Evolutionary conservation across 768 basidiomycete genomes (phyloP), one percentile per base, ranked within the genome.

Genomic region (Suillus hirtellus): DNA sequence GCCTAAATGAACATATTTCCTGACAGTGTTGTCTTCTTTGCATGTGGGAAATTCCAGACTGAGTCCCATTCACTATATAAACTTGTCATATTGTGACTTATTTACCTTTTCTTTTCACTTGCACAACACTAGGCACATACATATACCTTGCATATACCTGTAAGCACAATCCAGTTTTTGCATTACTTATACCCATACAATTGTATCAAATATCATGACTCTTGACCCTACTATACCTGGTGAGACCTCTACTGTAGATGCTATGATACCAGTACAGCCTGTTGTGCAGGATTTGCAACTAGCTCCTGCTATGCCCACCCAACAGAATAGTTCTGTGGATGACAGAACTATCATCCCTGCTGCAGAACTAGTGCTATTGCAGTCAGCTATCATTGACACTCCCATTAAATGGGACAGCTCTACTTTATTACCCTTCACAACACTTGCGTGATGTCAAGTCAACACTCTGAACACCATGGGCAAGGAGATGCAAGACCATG

Each of bases 401-500:
- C 58, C 58, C 11, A 40, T 59, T 6, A 43, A 59, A 31, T 5
- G 7, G 14, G 17, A 31, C 14, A 17, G 21, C 14, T 42, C 58
- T 0, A 59, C 21, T 15, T 9, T 59, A 35, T 15, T 59, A 15
- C 54, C 42, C 40, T 64, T 64, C 31, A 60, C 52, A 6, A 64
- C 63, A 17, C 37, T 53, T 17, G 37, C 52, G 4, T 12, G 19
- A 21, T 60, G 34, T 38, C 27, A 31, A 34, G 17, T 60, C 42
- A 34, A 14, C 3, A 60, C 46, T 27, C n/a, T 64, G 5, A 27
- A 53, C 38, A 7, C 59, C 1, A 60, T 64, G 17, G 59, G 63
- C 12, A 52, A 47, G 38, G 54, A 62, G 31, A 62, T 65, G 37
- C 44, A 11, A 12, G 21, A 31, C 31, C 31, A 2, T 37, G 3